Base-by-base conservation (phyloP, 2,329 filamentous ascomycete species). In the Akanthomyces lecanii region DNA sequence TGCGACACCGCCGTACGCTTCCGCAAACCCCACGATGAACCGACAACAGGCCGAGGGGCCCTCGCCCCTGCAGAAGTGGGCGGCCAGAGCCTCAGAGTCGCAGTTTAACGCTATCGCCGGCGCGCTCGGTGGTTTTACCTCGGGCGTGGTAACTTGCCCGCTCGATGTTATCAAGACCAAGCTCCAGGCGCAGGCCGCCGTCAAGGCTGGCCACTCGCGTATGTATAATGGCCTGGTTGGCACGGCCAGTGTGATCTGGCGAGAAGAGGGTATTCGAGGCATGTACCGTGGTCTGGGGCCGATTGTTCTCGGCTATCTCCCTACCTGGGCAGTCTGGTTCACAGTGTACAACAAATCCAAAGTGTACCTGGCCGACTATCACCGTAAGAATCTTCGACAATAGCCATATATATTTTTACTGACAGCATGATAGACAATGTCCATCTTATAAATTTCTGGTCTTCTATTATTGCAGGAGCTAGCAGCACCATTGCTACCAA, bases 81-180 rank as follows among this genome's bases (percentile, higher is more conserved):
- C 83, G 25, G 75, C 79, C 54, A 70, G 72, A 45, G 84, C 85
- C 57, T 85, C 84, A 40, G 82, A 87, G 66, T 80, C 84, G 23
- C 83, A 85, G 66, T 87, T 98, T 74, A 91, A 96, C 74, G 91
- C 92, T 66, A 81, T 97, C 63, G 89, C 92, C 50, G 95, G 95
- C 62, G 94, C 93, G 55, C 82, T 91, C 63, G 94, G 93, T 57
- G 95, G 95, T 56, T 91, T 98, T 71, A 92, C 92, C 25, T 97
- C 93, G 8, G 95, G 95, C 57, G 85, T 99, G 62, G 91, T 97
- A 67, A 98, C 94, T 60, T 99, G 95, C 75, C 95, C 95, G 48
- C 87, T 99, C 69, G 95, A 99, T 81, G 95, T 99, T 66, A 98
- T 99, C 77, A 99, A 99, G 81, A 99, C 95, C 51, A 98, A 97